Evolutionary conservation across 108 stramenopile genomes (phyloP).

Genomic region (Nitzschia palea): DNA sequence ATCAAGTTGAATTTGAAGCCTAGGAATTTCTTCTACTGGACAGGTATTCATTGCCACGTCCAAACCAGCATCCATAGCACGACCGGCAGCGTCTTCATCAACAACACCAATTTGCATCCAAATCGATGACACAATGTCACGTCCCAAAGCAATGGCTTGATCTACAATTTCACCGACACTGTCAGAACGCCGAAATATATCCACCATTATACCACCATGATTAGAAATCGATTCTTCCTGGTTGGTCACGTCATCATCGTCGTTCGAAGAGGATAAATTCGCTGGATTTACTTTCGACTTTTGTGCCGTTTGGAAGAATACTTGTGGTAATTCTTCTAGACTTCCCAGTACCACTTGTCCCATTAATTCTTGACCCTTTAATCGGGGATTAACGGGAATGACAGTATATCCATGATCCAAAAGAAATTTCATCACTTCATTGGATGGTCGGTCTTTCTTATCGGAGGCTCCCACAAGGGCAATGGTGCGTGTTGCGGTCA

Average conservation of each 20-base stretch:
- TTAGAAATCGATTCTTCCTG: background rate
- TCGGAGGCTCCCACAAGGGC: constrained; percentile 72
- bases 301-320: background rate
- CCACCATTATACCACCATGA: constrained; percentile 47
- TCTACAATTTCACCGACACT: constrained; percentile 64
- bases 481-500: constrained; percentile 60
- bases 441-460: constrained; percentile 62
- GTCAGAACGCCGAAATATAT: constrained; percentile 62
- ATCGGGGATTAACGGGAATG: constrained; percentile 69
- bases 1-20: constrained; percentile 67
- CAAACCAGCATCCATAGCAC: constrained; percentile 61
- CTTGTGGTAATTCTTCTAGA: background rate
- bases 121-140: constrained; percentile 53
- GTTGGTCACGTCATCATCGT: background rate
- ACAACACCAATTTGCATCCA: constrained; percentile 82
- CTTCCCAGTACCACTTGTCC: background rate
- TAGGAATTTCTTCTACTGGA: constrained; percentile 61
- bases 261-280: background rate
- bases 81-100: constrained; percentile 58
- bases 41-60: constrained; percentile 73
- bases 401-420: constrained; percentile 57
- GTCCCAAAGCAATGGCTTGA: constrained; percentile 64
- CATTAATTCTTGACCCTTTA: background rate
- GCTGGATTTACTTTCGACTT: background rate
- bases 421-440: constrained; percentile 68